Evolutionary conservation across 345 rosid species (phyloP), one percentile per base, ranked within the genome.

Genomic region (Pistacia atlantica): DNA sequence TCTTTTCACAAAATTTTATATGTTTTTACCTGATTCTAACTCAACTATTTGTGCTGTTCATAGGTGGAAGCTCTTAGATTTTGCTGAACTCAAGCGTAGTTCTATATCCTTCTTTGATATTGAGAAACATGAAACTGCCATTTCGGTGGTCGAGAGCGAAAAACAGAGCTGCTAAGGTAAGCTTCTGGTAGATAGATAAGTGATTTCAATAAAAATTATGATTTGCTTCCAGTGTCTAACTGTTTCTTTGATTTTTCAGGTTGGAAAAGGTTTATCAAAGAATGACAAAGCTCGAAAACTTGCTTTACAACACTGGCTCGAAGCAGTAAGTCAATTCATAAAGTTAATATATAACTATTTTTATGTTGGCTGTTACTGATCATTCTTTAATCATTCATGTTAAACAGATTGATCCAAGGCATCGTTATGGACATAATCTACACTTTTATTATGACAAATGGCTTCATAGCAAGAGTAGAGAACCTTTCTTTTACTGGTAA

Each of bases 401-500:
- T 14, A 51, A 74, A 77, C 90, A 96, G 99, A 96, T 93, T 73
- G 98, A 96, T 75, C 97, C 97, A 35, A 83, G 98, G 56, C 99
- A 96, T 89, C 92, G 97, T 42, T 92, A 93, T 71, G 99, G 99
- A 56, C 98, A 94, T 78, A 96, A 92, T 85, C 79, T 96, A 49
- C 97, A 92, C 70, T 92, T 89, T 76, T 93, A 96, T 84, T 91
- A 89, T 77, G 83, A 67, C n/a, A 81, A 85, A 13, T 93, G 98
- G 99, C 89, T 87, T 76, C 87, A 88, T 35, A 91, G 92, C 71
- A 93, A 90, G 78, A 90, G 97, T 45, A 89, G 90, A 85, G 97
- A 96, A 83, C 99, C 99, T 75, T 96, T 96, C 87, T 96, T 96
- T 83, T 96, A 94, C 86, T 94, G 99, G 99, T 93, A 90, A 81